Evolutionary conservation across 2,329 filamentous ascomycete genomes (phyloP), one percentile per base, ranked within the genome.

Genomic region (Xylariales sp.): DNA sequence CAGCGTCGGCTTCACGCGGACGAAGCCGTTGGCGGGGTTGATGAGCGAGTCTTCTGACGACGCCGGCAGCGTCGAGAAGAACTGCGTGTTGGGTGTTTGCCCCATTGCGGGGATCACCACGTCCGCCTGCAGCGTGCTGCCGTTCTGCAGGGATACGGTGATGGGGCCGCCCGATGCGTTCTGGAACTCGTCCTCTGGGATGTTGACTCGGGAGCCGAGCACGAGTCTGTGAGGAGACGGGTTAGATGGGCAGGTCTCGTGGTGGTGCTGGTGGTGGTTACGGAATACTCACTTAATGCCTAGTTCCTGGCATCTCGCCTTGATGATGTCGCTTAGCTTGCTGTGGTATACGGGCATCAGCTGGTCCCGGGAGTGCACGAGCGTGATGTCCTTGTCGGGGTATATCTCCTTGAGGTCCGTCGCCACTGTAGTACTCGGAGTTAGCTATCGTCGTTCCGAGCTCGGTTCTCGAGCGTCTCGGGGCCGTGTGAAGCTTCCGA

Each of bases 81-180:
- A 77, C 5, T 78, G 66, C 0, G 81, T 84, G 57, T 83, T 83
- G 0, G 85, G 83, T 6, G 73, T 81, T 73, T 87, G 85, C 2
- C 85, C 85, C 0, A 81, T 84, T 39, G 84, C 85, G 4, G 78
- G 78, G 41, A 87, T 81, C 9, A 83, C 75, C 34, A 83, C 79
- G 68, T 85, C 82, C 30, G 80, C 81, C 1, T 76, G 64, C 3
- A 83, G 69, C 1, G 62, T 71, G 7, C 71, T 71, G 6, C 79
- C 79, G 53, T 78, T 76, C 39, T 73, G 74, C 8, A 82, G 73
- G n/a, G 72, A 72, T 23, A 83, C 56, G 3, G 70, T 61, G 45
- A 71, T 72, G 45, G 72, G 68, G 43, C 68, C 56, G 1, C 63
- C 70, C 5, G 59, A 54, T 32, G 9, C 67, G 1, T 60, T 58